Conservation (phyloP, 305 asterid genomes). For the Ilex paraguariensis region DNA sequence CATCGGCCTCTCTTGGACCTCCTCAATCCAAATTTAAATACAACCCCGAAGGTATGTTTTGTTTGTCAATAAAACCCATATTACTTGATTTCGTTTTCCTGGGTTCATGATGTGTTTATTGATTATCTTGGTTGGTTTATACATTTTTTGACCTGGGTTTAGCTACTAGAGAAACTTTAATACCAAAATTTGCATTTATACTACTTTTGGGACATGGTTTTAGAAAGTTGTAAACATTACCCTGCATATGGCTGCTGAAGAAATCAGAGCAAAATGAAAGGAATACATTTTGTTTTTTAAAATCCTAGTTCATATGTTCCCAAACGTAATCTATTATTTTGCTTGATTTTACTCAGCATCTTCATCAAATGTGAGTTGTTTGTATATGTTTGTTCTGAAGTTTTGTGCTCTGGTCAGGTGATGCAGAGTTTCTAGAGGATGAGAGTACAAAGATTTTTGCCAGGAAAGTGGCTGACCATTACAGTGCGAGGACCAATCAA, state of each 20-base stretch:
- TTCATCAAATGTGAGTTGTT: neutral
- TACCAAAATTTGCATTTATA: no score
- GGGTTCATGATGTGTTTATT: neutral
- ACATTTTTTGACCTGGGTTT: slow-evolving; percentile 1
- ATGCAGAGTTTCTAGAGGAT: slow-evolving; percentile 60
- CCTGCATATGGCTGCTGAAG: neutral
- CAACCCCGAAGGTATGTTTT: slow-evolving; percentile 62
- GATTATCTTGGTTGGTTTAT: neutral
- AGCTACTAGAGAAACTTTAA: neutral
- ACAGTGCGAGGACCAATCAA: slow-evolving; percentile 92
- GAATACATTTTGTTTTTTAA: slow-evolving; percentile 1
- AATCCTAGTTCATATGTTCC: neutral
- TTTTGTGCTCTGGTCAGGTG: slow-evolving; percentile 33
- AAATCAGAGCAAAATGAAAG: slow-evolving; percentile 9
- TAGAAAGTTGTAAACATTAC: slow-evolving; percentile 8
- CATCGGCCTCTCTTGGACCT: slow-evolving; percentile 66
- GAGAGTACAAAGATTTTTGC: slow-evolving; percentile 70
- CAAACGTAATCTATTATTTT: neutral
- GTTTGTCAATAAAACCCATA: neutral
- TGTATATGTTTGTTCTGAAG: slow-evolving; percentile 4
- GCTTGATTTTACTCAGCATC: neutral
- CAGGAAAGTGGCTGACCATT: slow-evolving; percentile 94
- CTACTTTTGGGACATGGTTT: neutral
- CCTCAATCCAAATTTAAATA: slow-evolving; percentile 74
- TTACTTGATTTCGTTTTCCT: neutral